phyloP scores from a whole-genome alignment of 2,329 filamentous ascomycete species.

The Talaromyces atroroseus region DNA sequence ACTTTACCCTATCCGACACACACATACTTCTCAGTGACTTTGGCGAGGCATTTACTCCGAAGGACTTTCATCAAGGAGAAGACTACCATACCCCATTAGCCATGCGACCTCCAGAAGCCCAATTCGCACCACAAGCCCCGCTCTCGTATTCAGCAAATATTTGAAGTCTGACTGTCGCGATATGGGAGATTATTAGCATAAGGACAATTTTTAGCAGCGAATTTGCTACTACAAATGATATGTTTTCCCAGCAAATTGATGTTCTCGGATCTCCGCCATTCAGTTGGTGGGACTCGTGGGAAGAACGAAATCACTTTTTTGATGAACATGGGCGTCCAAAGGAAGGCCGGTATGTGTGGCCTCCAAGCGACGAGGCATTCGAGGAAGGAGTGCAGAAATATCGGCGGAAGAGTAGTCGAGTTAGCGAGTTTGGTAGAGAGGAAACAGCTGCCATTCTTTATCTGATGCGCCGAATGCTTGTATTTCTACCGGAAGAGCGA shows the following conservation, averaged over 20 bases:
- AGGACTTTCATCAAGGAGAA: conserved; percentile 7
- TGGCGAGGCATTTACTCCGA: conserved; percentile 24
- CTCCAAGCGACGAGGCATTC: conserved; percentile 23
- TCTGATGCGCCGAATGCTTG: conserved; percentile 29
- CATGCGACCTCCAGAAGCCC: conserved; percentile 21
- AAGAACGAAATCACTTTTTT: conserved; percentile 3
- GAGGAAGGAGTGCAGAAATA: conserved; percentile 16
- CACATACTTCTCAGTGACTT: conserved; percentile 30
- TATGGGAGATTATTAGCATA: conserved; percentile 27
- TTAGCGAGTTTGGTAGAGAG: conserved; percentile 16
- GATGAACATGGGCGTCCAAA: conserved; percentile 14
- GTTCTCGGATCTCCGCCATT: conserved; percentile 16
- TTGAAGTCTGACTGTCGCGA: conserved; percentile 22
- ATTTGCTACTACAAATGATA: conserved; percentile 15
- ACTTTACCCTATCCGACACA: conserved; percentile 23
- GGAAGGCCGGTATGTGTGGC: conserved; percentile 14
- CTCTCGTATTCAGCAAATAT: conserved; percentile 24
- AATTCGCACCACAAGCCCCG: conserved; percentile 18
- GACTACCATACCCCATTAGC: conserved; percentile 18
- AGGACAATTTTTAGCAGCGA: conserved; percentile 17
- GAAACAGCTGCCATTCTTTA: conserved; percentile 23
- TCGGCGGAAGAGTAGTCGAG: conserved; percentile 15
- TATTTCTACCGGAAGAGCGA: conserved; percentile 25
- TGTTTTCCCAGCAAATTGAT: conserved; percentile 20
- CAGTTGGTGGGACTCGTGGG: conserved; percentile 1